These are phyloP conservation scores for Acanthamoeba healyi DNA, from an alignment of 208 protist genomes.

Conservation along the genomic window DNA sequence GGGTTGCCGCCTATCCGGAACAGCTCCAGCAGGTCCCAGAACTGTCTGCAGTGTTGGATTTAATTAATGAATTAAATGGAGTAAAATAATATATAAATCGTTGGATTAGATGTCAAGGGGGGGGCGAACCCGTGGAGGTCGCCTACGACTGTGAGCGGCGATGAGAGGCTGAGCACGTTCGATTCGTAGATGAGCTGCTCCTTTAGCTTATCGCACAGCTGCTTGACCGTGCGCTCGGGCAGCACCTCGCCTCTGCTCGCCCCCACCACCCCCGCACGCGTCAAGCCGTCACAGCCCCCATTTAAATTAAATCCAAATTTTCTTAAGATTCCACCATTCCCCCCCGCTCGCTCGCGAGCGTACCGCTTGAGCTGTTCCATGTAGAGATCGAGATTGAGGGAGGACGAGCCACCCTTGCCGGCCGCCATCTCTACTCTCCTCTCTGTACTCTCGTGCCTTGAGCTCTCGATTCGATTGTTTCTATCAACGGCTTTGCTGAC, in stretches of 20 bases:
- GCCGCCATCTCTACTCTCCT: background rate
- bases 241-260: conserved; percentile 26
- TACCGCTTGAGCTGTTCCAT: conserved; percentile 43
- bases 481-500: no score
- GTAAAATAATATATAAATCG: conserved; percentile 12
- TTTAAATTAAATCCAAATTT: background rate
- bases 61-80: conserved; percentile 11
- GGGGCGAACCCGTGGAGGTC: conserved; percentile 93
- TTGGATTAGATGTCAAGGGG: no score
- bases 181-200: conserved; percentile 87
- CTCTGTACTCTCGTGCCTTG: no score
- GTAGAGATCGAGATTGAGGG: conserved; percentile 45
- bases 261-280: no score
- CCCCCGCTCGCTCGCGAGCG: no score
- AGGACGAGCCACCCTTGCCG: background rate
- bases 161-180: conserved; percentile 85
- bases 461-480: no score
- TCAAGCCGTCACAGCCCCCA: background rate
- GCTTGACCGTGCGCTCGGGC: conserved; percentile 44
- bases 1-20: conserved; percentile 96
- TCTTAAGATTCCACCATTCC: no score
- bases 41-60: conserved; percentile 88
- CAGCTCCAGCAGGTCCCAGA: conserved; percentile 98
- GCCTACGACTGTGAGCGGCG: conserved; percentile 93
- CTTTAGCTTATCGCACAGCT: conserved; percentile 88